Evolutionary conservation across 129 eudicot genomes (phyloP).

Genomic region (Centaurea solstitialis): DNA sequence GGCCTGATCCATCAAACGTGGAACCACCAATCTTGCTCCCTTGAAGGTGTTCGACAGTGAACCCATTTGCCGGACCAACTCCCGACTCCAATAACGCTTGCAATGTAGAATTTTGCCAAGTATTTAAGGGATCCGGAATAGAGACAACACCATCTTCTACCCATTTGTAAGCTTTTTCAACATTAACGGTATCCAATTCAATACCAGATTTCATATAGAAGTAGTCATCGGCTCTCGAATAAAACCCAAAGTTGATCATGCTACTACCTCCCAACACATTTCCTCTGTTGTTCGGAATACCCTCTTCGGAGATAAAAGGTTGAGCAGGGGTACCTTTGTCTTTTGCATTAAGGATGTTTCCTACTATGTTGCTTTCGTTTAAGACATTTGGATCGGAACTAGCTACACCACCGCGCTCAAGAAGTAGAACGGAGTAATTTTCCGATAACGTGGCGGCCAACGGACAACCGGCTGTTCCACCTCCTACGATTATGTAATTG

Average conservation of each 20-base stretch:
- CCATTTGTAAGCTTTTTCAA: conserved; percentile 36
- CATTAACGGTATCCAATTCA: conserved; percentile 13
- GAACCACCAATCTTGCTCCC: conserved; percentile 40
- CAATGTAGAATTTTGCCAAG: conserved; percentile 22
- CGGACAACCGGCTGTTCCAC: conserved; percentile 46
- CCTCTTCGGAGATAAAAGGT: conserved; percentile 35
- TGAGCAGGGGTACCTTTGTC: conserved; percentile 25
- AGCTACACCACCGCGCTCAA: conserved; percentile 37
- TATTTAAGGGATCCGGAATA: neutral
- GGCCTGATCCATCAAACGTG: conserved; percentile 45
- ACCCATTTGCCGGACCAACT: conserved; percentile 33
- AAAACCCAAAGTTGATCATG: conserved; percentile 29
- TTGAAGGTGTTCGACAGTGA: conserved; percentile 32
- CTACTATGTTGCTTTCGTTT: conserved; percentile 9
- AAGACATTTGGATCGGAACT: conserved; percentile 13
- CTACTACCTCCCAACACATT: conserved; percentile 34
- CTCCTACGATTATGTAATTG: conserved; percentile 49
- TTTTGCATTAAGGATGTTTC: neutral
- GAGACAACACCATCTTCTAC: conserved; percentile 39
- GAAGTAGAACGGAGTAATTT: conserved; percentile 30
- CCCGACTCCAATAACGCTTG: conserved; percentile 34
- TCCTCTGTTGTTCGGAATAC: conserved; percentile 18
- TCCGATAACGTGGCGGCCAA: conserved; percentile 48
- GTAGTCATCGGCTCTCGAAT: conserved; percentile 33
- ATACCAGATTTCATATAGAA: conserved; percentile 24